Evolutionary conservation across 2,329 filamentous ascomycete species (phyloP), one percentile per base, ranked within the genome.

Genomic region (Proliferodiscus dingleyae): DNA sequence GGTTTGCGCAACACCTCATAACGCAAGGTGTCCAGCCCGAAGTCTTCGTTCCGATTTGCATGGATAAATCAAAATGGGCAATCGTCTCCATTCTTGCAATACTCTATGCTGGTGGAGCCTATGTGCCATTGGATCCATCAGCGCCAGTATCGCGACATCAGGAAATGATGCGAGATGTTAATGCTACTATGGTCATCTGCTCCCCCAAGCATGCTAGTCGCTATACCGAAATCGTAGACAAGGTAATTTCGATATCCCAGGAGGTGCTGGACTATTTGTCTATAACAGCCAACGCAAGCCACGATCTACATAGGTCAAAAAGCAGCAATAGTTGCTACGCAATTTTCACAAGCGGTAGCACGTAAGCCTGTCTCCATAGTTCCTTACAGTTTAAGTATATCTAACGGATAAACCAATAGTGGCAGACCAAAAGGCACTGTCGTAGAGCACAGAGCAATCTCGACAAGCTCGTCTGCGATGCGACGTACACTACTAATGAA

Each of bases 341-440:
- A 40, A 50, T 59, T n/a, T 60, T 60, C 28, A 60, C 57, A 15
- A 58, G 64, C 19, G 52, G 68, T 10, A 69, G 44, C 23, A 57
- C 56, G 38, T 37, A 37, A 22, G 34, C 13, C 15, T 15, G 5
- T n/a, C 29, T n/a, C 5, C n/a, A 5, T 15, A 10, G 8, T n/a
- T 7, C 7, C 4, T 18, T 34, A 2, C 15, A 16, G 16, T 4
- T 4, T 2, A 19, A 15, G n/a, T 22, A n/a, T 15, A 5, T 19
- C 23, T 13, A 37, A 4, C 3, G 9, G 6, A 22, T 37, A 1
- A 23, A 18, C 23, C n/a, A n/a, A n/a, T 18, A 37, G 34, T 11
- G 40, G 40, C 3, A n/a, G 40, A n/a, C 43, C 43, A 18, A 41
- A 37, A 13, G 30, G 26, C n/a, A 47, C 39, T 67, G 1, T 58